These are phyloP conservation scores for Phytophthora cryptogea DNA, from an alignment of 352 stramenopile genomes.

Conservation along the genomic window DNA sequence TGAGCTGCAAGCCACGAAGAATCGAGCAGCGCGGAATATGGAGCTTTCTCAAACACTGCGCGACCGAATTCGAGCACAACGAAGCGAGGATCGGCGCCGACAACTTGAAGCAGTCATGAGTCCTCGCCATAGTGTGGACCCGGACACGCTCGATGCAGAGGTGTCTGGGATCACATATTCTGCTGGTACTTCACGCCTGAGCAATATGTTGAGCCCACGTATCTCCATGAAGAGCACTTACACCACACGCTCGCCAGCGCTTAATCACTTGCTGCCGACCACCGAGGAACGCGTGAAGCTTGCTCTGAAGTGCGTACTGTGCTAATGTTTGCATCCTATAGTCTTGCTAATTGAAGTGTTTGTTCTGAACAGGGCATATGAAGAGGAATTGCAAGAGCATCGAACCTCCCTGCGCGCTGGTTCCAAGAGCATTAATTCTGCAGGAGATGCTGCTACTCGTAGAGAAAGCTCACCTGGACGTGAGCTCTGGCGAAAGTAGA, in stretches of 20 bases:
- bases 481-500: conserved; percentile 29
- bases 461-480: conserved; percentile 10
- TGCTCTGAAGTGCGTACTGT: conserved; percentile 46
- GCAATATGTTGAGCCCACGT: conserved; percentile 39
- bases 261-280: conserved; percentile 66
- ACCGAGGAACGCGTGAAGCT: conserved; percentile 66
- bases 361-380: conserved; percentile 38
- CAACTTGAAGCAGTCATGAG: conserved; percentile 51
- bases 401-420: conserved; percentile 16
- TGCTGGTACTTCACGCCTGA: conserved; percentile 6
- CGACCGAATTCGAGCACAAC: conserved; percentile 51
- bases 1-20: conserved; percentile 67
- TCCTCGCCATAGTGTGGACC: conserved; percentile 32
- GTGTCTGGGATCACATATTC: conserved; percentile 8
- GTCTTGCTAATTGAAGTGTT: conserved; percentile 8
- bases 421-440: conserved; percentile 2
- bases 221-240: conserved; percentile 66
- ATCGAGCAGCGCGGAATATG: conserved; percentile 61
- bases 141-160: conserved; percentile 24
- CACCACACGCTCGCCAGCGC: conserved; percentile 61
- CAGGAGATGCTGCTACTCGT: not conserved
- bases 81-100: conserved; percentile 42
- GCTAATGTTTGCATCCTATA: not conserved
- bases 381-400: conserved; percentile 44
- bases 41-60: conserved; percentile 70